Evolutionary conservation across 208 protist genomes (phyloP).

Genomic region (Blastocrithidia nonstop): DNA sequence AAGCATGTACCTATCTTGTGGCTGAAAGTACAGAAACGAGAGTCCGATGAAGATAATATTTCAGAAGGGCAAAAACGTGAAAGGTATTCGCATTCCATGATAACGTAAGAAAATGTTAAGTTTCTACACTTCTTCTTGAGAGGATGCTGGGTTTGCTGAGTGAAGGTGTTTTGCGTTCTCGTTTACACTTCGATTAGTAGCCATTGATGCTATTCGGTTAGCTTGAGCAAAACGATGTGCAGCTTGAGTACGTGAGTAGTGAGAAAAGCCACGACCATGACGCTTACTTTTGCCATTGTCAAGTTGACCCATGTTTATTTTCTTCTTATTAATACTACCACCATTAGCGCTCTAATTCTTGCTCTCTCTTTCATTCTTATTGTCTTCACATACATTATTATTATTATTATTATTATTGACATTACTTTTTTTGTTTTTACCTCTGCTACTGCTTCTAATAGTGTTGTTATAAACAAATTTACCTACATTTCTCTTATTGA

Average conservation of each 20-base stretch:
- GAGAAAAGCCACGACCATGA: too few species aligned
- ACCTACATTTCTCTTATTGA: too few species aligned
- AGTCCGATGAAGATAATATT: constrained; percentile 16
- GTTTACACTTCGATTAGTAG: too few species aligned
- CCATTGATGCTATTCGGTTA: too few species aligned
- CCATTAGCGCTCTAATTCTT: neutral
- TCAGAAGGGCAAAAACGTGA: constrained; percentile 22
- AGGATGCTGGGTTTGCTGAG: too few species aligned
- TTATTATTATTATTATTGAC: neutral
- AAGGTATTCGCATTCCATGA: constrained; percentile 23
- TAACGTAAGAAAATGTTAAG: constrained; percentile 47
- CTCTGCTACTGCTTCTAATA: too few species aligned
- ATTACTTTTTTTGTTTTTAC: neutral
- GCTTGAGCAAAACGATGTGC: too few species aligned
- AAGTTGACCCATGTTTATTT: neutral
- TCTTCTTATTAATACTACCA: neutral
- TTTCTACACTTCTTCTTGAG: too few species aligned
- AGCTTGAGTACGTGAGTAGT: too few species aligned
- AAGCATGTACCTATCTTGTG: constrained; percentile 49
- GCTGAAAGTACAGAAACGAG: constrained; percentile 17
- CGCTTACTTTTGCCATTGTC: too few species aligned
- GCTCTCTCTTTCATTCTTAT: neutral
- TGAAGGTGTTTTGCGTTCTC: too few species aligned
- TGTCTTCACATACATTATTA: neutral
- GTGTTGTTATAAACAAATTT: too few species aligned